These are phyloP conservation scores for Populus hybrid DNA, from an alignment of 441 rosid genomes.

Conservation along the genomic window DNA sequence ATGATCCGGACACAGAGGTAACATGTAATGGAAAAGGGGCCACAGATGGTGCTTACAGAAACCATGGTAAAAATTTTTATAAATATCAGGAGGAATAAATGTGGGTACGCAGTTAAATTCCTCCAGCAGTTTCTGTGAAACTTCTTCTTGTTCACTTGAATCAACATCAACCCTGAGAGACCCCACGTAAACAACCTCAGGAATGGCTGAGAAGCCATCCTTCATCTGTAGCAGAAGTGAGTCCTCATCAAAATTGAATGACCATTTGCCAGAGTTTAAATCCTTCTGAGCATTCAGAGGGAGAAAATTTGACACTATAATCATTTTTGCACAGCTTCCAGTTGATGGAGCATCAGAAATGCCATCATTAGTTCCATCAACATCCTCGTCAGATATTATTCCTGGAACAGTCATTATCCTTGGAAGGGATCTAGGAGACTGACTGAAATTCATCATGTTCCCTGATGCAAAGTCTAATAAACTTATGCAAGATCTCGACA, in stretches of 20 bases:
- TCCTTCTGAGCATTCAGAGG: conserved; percentile 60
- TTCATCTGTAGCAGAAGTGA: conserved; percentile 56
- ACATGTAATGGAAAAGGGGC: conserved; percentile 89
- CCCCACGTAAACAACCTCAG: conserved; percentile 61
- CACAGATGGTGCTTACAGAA: conserved; percentile 76
- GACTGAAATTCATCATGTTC: conserved; percentile 49
- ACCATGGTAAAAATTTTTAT: conserved; percentile 56
- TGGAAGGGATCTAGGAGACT: conserved; percentile 49
- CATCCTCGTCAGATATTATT: conserved; percentile 45
- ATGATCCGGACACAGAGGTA: conserved; percentile 63
- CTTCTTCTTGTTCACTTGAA: conserved; percentile 61
- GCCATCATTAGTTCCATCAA: conserved; percentile 32
- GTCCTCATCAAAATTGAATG: conserved; percentile 66
- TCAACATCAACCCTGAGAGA: conserved; percentile 60
- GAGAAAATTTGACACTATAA: conserved; percentile 67
- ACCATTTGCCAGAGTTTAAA: conserved; percentile 47
- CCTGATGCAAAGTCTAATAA: conserved; percentile 65
- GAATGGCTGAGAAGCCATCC: conserved; percentile 54
- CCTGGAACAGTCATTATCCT: conserved; percentile 59
- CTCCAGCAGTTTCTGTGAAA: conserved; percentile 54
- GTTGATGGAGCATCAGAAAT: conserved; percentile 25
- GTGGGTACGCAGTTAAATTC: conserved; percentile 76
- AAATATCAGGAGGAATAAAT: conserved; percentile 56
- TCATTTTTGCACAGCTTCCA: conserved; percentile 37
- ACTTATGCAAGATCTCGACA: conserved; percentile 63